Percentiles rank a stretch among this genome's conserved stretches.
These are phyloP conservation scores for Nothomitra cinnamomea DNA, from an alignment of 2,329 filamentous ascomycete genomes.

Conservation along the genomic window DNA sequence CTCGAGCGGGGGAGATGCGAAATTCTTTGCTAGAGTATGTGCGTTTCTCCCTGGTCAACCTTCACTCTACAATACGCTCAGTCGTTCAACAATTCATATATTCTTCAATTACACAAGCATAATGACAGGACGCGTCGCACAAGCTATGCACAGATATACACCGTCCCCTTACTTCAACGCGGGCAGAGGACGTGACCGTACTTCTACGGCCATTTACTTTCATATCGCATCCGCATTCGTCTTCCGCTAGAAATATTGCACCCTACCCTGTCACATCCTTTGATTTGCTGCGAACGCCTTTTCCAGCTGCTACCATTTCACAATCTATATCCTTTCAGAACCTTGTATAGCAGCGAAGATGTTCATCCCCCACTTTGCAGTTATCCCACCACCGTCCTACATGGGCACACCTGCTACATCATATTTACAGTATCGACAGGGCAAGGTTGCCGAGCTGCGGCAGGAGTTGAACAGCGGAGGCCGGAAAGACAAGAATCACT, in stretches of 20 bases:
- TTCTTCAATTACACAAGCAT: too few relatives aligned
- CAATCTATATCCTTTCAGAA: slow-evolving; percentile 3
- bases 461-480: slow-evolving; percentile 83
- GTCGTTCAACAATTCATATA: too few relatives aligned
- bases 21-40: slow-evolving; percentile 94
- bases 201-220: neutral
- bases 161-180: too few relatives aligned
- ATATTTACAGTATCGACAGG: slow-evolving; percentile 43
- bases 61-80: slow-evolving; percentile 10
- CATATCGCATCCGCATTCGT: slow-evolving; percentile 5
- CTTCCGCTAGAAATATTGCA: neutral
- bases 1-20: slow-evolving; percentile 78
- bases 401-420: slow-evolving; percentile 31
- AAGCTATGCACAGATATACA: neutral
- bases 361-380: slow-evolving; percentile 21
- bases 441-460: slow-evolving; percentile 95
- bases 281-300: neutral
- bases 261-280: neutral
- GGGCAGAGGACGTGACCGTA: neutral
- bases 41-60: slow-evolving; percentile 6
- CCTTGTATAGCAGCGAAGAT: slow-evolving; percentile 12
- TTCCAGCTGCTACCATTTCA: neutral
- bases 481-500: slow-evolving; percentile 96
- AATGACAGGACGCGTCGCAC: too few relatives aligned
- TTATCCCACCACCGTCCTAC: slow-evolving; percentile 6